Base-by-base conservation (phyloP, 73 alveolate species). In the Paramecium pentaurelia region DNA sequence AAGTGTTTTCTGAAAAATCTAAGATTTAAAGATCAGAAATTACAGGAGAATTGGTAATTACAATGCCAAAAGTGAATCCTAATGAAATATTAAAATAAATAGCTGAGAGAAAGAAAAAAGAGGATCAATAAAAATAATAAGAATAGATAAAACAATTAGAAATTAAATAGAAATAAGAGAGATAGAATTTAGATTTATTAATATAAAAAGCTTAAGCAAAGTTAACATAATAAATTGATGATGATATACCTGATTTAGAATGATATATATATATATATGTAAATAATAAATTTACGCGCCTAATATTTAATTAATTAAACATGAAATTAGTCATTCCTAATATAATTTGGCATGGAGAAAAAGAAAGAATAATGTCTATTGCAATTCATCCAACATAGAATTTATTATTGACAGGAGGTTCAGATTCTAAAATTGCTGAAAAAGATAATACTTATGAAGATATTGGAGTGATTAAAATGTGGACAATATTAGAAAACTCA, bases 291-390 rank as follows among this genome's bases (percentile, higher is more conserved):
- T 73, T 73, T 73, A 73, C 87, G 87, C 87, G 87, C 87, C 58
- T 73, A 37, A 37, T 73, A 73, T 73, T 73, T 37, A 73, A 73
- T 54, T 54, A 54, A n/a, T 64, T 64, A 14, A 64, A 64, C 84
- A 64, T 73, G 87, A 40, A 73, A 40, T 73, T 73, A 34, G 60
- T 73, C 28, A 88, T 96, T 44, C 99, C 99, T 71, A 97, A 94
- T 95, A 97, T 97, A 49, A 92, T 90, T 92, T 97, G 99, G 99
- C 99, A 97, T 92, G 99, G 98, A 90, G 95, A 96, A 90, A 86
- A 96, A 44, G 99, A 97, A 60, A 83, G 98, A 40, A 97, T 97
- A 40, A 90, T 93, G 96, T 94, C 99, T 38, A 93, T 96, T 40
- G 99, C 97, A 68, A 95, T 97, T 92, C 96, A 95, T 90, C 99